phyloP scores from a whole-genome alignment of 441 rosid genomes.

The Croton setiger region DNA sequence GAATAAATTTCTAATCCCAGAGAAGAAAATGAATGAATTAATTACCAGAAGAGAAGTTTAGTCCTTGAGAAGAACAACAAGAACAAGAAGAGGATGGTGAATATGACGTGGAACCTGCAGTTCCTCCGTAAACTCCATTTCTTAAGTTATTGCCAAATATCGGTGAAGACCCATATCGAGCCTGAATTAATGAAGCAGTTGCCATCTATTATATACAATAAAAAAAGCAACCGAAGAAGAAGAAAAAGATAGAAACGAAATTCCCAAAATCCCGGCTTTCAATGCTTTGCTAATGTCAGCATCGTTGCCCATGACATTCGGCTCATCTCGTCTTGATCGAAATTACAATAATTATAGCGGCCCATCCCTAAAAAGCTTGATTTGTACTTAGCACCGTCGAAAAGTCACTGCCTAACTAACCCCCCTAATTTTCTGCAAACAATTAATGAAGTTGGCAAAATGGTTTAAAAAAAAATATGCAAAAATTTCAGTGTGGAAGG shows the following conservation, averaged over 20 bases:
- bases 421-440: not conserved
- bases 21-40: not conserved
- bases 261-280: slow-evolving; percentile 18
- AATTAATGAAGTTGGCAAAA: not conserved
- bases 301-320: not conserved
- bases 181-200: slow-evolving; percentile 19
- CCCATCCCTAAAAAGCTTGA: not conserved
- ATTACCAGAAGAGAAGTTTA: slow-evolving; percentile 24
- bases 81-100: slow-evolving; percentile 21
- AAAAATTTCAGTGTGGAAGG: not conserved
- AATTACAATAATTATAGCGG: not conserved
- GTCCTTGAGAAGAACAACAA: slow-evolving; percentile 21
- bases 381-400: not conserved
- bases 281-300: slow-evolving; percentile 10
- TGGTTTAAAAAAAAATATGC: not conserved
- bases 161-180: slow-evolving; percentile 17
- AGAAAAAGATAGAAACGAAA: slow-evolving; percentile 3
- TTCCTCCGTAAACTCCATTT: slow-evolving; percentile 19
- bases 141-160: slow-evolving; percentile 6
- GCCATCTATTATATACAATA: slow-evolving; percentile 19
- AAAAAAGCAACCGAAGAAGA: not conserved
- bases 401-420: not conserved
- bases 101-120: not conserved
- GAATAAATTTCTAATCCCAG: not conserved
- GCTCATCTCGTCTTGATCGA: not conserved